phyloP scores from a whole-genome alignment of 805 yeast genomes.

The Schizosaccharomyces osmophilus region DNA sequence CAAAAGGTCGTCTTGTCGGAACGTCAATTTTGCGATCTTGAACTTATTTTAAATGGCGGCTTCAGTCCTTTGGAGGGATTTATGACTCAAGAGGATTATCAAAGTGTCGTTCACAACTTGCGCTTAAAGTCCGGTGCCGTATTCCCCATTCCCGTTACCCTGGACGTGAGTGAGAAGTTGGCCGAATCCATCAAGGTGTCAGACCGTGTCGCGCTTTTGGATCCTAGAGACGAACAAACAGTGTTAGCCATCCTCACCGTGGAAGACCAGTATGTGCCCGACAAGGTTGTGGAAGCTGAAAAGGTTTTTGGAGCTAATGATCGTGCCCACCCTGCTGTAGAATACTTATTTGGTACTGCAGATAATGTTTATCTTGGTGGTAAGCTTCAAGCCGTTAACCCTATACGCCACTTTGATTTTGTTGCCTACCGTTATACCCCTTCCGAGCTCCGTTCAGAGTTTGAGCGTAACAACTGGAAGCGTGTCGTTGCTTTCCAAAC shows the following conservation, averaged over 20 bases:
- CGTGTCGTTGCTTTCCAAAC: slow-evolving; percentile 92
- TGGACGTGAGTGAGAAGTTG: slow-evolving; percentile 40
- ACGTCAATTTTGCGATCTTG: slow-evolving; percentile 83
- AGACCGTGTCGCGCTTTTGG: slow-evolving; percentile 47
- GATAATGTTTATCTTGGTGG: slow-evolving; percentile 83
- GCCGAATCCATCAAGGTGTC: slow-evolving; percentile 25
- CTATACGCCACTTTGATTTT: slow-evolving; percentile 79
- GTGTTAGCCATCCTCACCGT: slow-evolving; percentile 52
- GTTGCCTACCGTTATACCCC: slow-evolving; percentile 74
- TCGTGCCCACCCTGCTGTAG: slow-evolving; percentile 84
- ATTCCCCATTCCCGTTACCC: slow-evolving; percentile 82
- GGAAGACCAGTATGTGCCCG: slow-evolving; percentile 55
- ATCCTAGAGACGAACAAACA: slow-evolving; percentile 46
- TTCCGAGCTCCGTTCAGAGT: slow-evolving; percentile 67
- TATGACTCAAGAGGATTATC: slow-evolving; percentile 41
- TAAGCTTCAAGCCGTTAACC: slow-evolving; percentile 51
- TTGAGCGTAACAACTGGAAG: slow-evolving; percentile 58
- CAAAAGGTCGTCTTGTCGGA: slow-evolving; percentile 32
- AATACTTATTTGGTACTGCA: slow-evolving; percentile 43
- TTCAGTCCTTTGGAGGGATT: slow-evolving; percentile 70
- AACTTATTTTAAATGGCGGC: slow-evolving; percentile 78
- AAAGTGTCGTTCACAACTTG: slow-evolving; percentile 37
- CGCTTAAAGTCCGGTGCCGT: slow-evolving; percentile 53
- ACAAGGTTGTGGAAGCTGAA: slow-evolving; percentile 56
- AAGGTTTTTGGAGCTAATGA: slow-evolving; percentile 75